Conservation (phyloP, 495 filamentous ascomycete genomes). For the Aspergillus carlsbadensis region DNA sequence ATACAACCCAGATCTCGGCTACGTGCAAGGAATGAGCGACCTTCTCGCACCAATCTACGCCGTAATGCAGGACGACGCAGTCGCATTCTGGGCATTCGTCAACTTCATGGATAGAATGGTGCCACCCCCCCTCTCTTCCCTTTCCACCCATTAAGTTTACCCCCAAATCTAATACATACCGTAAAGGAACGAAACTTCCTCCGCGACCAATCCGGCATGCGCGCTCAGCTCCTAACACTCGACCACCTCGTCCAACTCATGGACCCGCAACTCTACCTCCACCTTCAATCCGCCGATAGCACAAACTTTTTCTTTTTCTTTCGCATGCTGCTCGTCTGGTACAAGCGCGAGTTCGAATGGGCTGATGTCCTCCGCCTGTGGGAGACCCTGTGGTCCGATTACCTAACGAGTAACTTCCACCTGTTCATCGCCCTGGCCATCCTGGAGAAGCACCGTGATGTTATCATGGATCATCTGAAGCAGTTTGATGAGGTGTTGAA, state of each 20-base stretch:
- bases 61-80: slow-evolving; percentile 92
- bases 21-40: slow-evolving; percentile 98
- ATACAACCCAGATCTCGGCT: slow-evolving; percentile 88
- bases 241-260: slow-evolving; percentile 94
- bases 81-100: slow-evolving; percentile 96
- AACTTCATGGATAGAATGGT: slow-evolving; percentile 95
- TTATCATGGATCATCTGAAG: slow-evolving; percentile 92
- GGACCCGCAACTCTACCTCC: slow-evolving; percentile 90
- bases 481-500: slow-evolving; percentile 97
- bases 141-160: not conserved
- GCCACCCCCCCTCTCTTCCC: slow-evolving; percentile 6
- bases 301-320: slow-evolving; percentile 99
- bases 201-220: slow-evolving; percentile 94
- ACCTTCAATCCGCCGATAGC: slow-evolving; percentile 83
- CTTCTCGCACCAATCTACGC: slow-evolving; percentile 94
- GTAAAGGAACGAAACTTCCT: slow-evolving; percentile 87
- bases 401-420: slow-evolving; percentile 82
- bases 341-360: slow-evolving; percentile 95
- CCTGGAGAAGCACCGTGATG: slow-evolving; percentile 88
- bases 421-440: slow-evolving; percentile 93
- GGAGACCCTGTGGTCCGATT: slow-evolving; percentile 96
- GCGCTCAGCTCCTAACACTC: slow-evolving; percentile 81
- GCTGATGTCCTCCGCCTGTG: slow-evolving; percentile 81
- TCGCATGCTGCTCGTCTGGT: slow-evolving; percentile 97
- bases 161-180: slow-evolving; percentile 17